Base-by-base conservation (phyloP, 441 rosid genomes). In the Adansonia grandidieri region DNA sequence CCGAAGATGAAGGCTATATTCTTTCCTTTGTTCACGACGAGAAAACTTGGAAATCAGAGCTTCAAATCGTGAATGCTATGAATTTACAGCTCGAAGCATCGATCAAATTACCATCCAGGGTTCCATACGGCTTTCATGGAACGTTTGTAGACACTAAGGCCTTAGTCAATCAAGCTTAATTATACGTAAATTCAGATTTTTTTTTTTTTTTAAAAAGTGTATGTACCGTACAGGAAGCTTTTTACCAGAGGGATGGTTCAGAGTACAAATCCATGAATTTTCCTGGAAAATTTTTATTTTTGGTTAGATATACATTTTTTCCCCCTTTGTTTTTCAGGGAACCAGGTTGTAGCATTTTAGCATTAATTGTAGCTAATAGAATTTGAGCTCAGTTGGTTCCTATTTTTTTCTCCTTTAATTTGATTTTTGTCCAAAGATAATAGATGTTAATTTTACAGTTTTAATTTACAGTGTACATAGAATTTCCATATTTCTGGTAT, bases 51-150 rank as follows among this genome's bases (percentile, higher is more conserved):
- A 78, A 83, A 78, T 92, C 97, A 13, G 93, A 92, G 85, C 88
- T 92, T 2, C 95, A 85, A 22, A 87, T 92, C 10, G 88, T 91
- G 66, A 88, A 91, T 80, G 91, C 97, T 71, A 79, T 74, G 61
- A 91, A 79, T 32, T 76, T 92, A 76, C 79, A 85, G 75, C 56
- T 87, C 0, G 92, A 92, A 79, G 97, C 93, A 20, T 66, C 89
- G 1, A 81, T 90, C 32, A 79, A 83, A 75, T 74, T 92, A 78
- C 97, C 93, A n/a, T 91, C 95, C 44, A 88, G 97, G 48, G 93
- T 92, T 20, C 97, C 97, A 0, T 92, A 92, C 63, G 97, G 97
- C 7, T 91, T 92, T 73, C 97, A 92, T 64, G 97, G 97, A 70
- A 89, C 97, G 62, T 92, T 91, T 60, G 84, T 92, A 7, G 90